Evolutionary conservation across 139 green algal genomes (phyloP), one percentile per base, ranked within the genome.

Genomic region (Chlorella vulgaris): DNA sequence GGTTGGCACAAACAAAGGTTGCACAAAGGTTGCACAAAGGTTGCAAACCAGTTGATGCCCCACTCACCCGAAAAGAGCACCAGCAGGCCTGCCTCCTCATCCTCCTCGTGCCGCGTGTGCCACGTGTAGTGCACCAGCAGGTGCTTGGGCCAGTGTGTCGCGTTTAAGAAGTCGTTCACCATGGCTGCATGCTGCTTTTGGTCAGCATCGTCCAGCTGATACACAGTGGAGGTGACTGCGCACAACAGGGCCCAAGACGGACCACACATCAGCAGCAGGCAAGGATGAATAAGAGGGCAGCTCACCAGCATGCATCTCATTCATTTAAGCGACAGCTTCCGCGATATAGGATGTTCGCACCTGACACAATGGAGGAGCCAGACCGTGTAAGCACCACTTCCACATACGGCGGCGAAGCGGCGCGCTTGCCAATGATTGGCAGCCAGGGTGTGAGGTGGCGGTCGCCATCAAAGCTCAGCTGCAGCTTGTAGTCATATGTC

Each of bases 131-230:
- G 24, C 51, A 95, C 83, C 69, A 93, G 83, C 80, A 96, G 77
- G 68, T 94, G 91, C 85, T 96, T 96, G 58, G 92, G 92, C 92
- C 92, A 96, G 78, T 92, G 85, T 7, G 71, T 91, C 36, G 70
- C 58, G 70, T 96, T 92, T 26, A 66, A 65, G 51, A 91, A 93
- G 74, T 95, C 89, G 0, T 75, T 40, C 18, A 91, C 85, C 65
- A 94, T 67, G 38, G 78, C 15, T 50, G 74, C 40, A 53, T 94
- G 89, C 21, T 51, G 35, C 40, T 69, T 28, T 62, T 85, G 53
- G 60, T 91, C 87, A 29, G 84, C 81, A 21, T 76, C 63, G 6
- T 85, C 82, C 6, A 91, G 84, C 10, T 86, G 55, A 8, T 73
- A 21, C 35, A 93, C 88, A 85, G 85, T 66, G 1, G 62, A 53